These are phyloP conservation scores for Quercus parvula DNA, from an alignment of 306 rosid genomes.

Conservation along the genomic window DNA sequence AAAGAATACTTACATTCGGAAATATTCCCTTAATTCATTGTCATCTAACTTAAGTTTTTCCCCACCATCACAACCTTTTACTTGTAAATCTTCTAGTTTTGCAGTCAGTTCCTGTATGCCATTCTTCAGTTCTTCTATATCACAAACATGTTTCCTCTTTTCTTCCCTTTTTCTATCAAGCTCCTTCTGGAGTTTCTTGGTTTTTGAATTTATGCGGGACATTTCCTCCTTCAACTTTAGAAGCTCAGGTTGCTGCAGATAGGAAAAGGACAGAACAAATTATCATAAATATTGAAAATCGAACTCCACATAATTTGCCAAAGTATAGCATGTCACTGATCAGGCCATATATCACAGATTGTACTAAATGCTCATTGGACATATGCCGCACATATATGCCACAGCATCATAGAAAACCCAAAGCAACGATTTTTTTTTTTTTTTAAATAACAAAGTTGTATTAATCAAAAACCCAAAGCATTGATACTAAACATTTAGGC, in stretches of 20 bases:
- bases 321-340: neutral
- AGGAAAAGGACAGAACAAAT: slow-evolving; percentile 15
- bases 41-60: slow-evolving; percentile 65
- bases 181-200: slow-evolving; percentile 69
- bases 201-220: slow-evolving; percentile 83
- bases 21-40: slow-evolving; percentile 70
- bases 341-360: neutral
- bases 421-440: no score
- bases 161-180: slow-evolving; percentile 66
- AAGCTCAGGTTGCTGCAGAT: slow-evolving; percentile 92
- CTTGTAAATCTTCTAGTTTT: slow-evolving; percentile 60
- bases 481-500: neutral
- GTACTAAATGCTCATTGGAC: neutral
- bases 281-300: neutral
- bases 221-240: slow-evolving; percentile 91
- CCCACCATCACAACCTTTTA: slow-evolving; percentile 58
- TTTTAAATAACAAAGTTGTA: no score
- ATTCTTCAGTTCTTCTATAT: slow-evolving; percentile 49
- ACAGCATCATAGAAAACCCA: neutral
- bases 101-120: slow-evolving; percentile 70
- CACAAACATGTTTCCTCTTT: slow-evolving; percentile 56
- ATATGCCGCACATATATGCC: neutral
- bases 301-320: neutral
- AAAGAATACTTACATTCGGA: slow-evolving; percentile 66
- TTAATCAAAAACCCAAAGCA: neutral